Percentiles rank a stretch among this genome's conserved stretches.
Evolutionary conservation across 495 filamentous ascomycete genomes (phyloP).

Genomic region (Xanthoparmelia taractica): DNA sequence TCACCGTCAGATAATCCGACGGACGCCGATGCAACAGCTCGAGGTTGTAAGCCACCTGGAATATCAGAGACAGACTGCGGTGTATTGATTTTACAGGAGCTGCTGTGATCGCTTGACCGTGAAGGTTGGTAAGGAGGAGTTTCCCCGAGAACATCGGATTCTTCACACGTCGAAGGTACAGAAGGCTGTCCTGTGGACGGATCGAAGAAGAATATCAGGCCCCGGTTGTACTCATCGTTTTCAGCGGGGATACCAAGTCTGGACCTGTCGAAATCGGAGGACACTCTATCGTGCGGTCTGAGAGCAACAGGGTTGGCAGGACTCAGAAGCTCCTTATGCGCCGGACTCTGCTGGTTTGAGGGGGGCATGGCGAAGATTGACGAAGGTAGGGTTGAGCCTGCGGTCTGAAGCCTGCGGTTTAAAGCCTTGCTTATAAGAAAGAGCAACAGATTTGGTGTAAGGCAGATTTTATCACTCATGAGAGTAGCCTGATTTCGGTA

Average conservation of each 20-base stretch:
- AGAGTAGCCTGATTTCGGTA: no score
- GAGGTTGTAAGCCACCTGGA: not conserved
- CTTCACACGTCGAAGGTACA: not conserved
- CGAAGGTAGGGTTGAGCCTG: not conserved
- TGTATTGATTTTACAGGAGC: not conserved
- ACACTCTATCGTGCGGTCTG: not conserved
- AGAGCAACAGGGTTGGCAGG: not conserved
- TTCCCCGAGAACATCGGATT: not conserved
- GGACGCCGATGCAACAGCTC: not conserved
- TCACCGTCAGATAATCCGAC: not conserved
- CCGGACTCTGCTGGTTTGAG: not conserved
- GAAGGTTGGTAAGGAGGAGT: not conserved
- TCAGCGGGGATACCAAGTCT: not conserved
- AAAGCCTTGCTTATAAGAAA: not conserved
- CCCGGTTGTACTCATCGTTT: not conserved
- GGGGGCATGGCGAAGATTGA: not conserved
- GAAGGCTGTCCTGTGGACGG: not conserved
- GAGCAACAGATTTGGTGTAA: not conserved
- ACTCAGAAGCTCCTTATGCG: not conserved
- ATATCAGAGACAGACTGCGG: not conserved
- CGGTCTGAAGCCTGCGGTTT: not conserved
- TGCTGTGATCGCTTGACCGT: not conserved
- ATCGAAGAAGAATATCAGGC: not conserved
- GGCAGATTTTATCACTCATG: not conserved
- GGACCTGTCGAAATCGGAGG: not conserved